Evolutionary conservation across 305 asterid genomes (phyloP).

Genomic region (Fraxinus paxiana): DNA sequence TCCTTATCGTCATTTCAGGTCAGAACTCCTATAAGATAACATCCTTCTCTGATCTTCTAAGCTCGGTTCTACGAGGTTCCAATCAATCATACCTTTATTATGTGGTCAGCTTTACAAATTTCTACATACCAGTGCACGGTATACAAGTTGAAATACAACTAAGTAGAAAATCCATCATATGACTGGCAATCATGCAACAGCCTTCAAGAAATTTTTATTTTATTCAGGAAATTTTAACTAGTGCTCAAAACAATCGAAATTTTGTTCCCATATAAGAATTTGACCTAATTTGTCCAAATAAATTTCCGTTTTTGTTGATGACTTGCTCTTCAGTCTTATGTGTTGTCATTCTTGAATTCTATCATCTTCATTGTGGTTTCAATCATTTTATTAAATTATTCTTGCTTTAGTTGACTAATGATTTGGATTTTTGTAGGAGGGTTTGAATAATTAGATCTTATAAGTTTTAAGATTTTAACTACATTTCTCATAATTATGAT

Average conservation of each 20-base stretch:
- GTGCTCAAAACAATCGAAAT: background rate
- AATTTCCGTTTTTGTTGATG: background rate
- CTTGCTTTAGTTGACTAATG: constrained; percentile 1
- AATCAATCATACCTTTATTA: background rate
- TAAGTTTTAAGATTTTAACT: background rate
- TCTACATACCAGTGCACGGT: background rate
- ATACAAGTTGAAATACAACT: constrained; percentile 12
- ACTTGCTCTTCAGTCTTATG: background rate
- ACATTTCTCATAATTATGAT: background rate
- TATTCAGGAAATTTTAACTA: background rate
- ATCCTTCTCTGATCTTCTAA: background rate
- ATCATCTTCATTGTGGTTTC: background rate
- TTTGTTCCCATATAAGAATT: background rate
- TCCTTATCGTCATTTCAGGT: constrained; percentile 97
- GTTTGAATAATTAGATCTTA: constrained; percentile 11
- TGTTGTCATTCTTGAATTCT: background rate
- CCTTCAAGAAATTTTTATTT: background rate
- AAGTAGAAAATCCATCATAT: background rate
- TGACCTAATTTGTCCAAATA: background rate
- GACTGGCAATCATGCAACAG: background rate
- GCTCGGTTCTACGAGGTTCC: background rate
- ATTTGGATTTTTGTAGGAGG: constrained; percentile 7
- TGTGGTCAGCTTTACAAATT: background rate
- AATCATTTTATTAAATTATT: background rate
- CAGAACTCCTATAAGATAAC: constrained; percentile 17